Evolutionary conservation across 2,329 filamentous ascomycete genomes (phyloP).

Genomic region (Emericellopsis atlantica): DNA sequence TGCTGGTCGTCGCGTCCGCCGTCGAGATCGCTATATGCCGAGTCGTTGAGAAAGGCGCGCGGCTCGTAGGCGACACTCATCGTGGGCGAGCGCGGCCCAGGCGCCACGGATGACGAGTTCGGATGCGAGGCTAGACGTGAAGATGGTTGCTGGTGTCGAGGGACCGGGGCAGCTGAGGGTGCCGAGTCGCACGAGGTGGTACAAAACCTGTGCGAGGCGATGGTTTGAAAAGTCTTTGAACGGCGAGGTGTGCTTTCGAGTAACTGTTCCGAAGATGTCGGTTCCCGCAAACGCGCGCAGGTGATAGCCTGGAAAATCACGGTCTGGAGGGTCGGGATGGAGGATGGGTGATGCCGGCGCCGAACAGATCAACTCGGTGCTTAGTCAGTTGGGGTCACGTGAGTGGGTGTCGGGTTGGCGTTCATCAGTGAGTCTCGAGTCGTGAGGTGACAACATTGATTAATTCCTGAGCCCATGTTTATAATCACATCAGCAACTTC

Average conservation of each 20-base stretch:
- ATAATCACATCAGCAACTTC: neutral
- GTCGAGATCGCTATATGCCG: slow-evolving; percentile 31
- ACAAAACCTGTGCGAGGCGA: too few species aligned
- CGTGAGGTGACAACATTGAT: slow-evolving; percentile 1
- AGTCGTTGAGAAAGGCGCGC: slow-evolving; percentile 33
- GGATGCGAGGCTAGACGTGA: too few species aligned
- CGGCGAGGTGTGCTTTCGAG: too few species aligned
- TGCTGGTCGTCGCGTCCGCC: slow-evolving; percentile 30
- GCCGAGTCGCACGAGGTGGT: too few species aligned
- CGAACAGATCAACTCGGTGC: slow-evolving; percentile 9
- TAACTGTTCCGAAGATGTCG: too few species aligned
- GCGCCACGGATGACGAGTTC: too few species aligned
- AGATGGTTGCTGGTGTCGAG: too few species aligned
- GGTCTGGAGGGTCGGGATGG: neutral
- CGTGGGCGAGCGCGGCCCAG: slow-evolving; percentile 6
- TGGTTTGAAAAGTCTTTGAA: too few species aligned
- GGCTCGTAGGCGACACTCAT: slow-evolving; percentile 42
- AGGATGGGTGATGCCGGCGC: slow-evolving; percentile 1
- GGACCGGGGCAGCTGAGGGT: too few species aligned
- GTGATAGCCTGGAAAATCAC: too few species aligned
- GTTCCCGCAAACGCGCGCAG: too few species aligned
- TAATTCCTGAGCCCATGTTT: neutral
- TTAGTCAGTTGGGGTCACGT: slow-evolving; percentile 18
- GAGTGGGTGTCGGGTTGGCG: slow-evolving; percentile 6
- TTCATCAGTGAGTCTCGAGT: neutral